A percentile compares a stretch with the other conserved stretches of the same genome.
phyloP scores from a whole-genome alignment of 495 filamentous ascomycete species.

The Tuber umbilicatum region DNA sequence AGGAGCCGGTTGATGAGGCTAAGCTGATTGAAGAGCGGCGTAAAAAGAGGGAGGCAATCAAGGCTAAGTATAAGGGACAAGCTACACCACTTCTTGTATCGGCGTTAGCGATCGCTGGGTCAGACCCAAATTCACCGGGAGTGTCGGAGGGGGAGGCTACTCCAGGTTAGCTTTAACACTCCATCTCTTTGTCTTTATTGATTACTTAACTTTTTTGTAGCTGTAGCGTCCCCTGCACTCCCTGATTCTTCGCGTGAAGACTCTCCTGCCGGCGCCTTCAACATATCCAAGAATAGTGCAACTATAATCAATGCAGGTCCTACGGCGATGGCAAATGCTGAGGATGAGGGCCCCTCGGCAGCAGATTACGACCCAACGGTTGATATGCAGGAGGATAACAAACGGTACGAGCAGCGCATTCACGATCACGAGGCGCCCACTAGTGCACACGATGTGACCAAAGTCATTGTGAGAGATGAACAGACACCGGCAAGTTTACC shows the following conservation, averaged over 20 bases:
- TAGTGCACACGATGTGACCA: slow-evolving; percentile 56
- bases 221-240: slow-evolving; percentile 12
- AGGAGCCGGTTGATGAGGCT: slow-evolving; percentile 63
- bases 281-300: slow-evolving; percentile 56
- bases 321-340: slow-evolving; percentile 47
- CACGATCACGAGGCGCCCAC: slow-evolving; percentile 55
- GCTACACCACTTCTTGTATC: slow-evolving; percentile 70
- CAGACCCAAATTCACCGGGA: slow-evolving; percentile 51
- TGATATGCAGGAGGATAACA: slow-evolving; percentile 84
- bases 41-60: slow-evolving; percentile 78
- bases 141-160: slow-evolving; percentile 43
- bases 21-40: slow-evolving; percentile 78
- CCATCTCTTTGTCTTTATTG: not conserved
- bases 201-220: not conserved
- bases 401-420: slow-evolving; percentile 58
- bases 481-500: slow-evolving; percentile 48
- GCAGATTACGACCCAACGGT: slow-evolving; percentile 91
- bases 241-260: slow-evolving; percentile 44
- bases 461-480: slow-evolving; percentile 52
- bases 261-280: slow-evolving; percentile 51
- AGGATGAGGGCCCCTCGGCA: slow-evolving; percentile 76
- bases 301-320: slow-evolving; percentile 53
- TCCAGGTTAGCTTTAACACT: slow-evolving; percentile 18
- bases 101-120: slow-evolving; percentile 59
- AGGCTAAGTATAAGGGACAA: slow-evolving; percentile 70